These are phyloP conservation scores for Kentomonas sorsogonicus DNA, from an alignment of 208 protist species.

Conservation along the genomic window DNA sequence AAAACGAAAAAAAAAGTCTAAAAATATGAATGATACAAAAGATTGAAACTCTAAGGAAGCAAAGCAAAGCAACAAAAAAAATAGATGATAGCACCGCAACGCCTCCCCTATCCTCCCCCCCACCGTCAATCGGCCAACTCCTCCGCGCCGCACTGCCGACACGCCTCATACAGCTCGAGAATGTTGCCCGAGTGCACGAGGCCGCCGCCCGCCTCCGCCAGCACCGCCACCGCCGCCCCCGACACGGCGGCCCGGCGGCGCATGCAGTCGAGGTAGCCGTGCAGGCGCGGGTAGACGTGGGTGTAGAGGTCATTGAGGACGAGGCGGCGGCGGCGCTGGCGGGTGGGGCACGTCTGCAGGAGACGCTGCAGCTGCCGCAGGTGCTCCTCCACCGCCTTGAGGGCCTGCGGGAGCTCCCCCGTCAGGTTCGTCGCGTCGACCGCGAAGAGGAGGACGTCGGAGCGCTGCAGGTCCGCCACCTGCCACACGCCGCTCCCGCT, in stretches of 20 bases:
- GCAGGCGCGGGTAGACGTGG: constrained; percentile 65
- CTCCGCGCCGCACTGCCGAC: constrained; percentile 32
- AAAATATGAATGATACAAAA: not conserved
- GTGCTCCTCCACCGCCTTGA: constrained; percentile 47
- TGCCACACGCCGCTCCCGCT: constrained; percentile 23
- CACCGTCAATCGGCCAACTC: constrained; percentile 4
- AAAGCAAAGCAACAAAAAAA: not conserved
- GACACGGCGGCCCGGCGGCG: constrained; percentile 34
- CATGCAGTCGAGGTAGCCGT: constrained; percentile 56
- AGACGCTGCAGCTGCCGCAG: constrained; percentile 29
- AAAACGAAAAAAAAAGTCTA: not conserved
- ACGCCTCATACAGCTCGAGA: constrained; percentile 46
- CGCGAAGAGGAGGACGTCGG: constrained; percentile 52
- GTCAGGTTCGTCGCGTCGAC: constrained; percentile 28
- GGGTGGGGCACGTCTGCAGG: constrained; percentile 51
- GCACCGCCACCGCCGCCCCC: constrained; percentile 33
- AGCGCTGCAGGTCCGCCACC: constrained; percentile 37
- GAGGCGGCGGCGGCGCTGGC: constrained; percentile 32
- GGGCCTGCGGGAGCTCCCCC: constrained; percentile 37
- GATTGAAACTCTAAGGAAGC: not conserved
- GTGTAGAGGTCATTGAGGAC: constrained; percentile 64
- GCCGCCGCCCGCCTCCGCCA: constrained; percentile 26
- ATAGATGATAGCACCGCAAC: not conserved
- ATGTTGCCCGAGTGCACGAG: constrained; percentile 58
- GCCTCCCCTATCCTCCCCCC: not conserved